Conservation (phyloP, 2,329 filamentous ascomycete genomes). For the Cryphonectria radicalis region DNA sequence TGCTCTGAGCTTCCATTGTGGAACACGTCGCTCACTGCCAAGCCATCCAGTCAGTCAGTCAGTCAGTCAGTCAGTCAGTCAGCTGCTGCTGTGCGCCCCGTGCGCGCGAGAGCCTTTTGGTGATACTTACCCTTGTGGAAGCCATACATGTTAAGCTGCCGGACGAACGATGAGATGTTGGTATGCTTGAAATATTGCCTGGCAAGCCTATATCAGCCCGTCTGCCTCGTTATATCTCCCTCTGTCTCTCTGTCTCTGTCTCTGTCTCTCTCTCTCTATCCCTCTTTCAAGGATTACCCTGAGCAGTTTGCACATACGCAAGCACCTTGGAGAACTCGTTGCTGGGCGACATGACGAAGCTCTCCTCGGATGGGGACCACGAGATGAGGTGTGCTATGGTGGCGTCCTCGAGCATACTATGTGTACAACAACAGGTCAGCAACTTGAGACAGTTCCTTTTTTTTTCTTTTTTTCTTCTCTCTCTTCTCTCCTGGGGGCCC, state of each 20-base stretch:
- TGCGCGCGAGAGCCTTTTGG: slow-evolving; percentile 13
- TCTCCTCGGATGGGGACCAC: slow-evolving; percentile 92
- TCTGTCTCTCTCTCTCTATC: no score
- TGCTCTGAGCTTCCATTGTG: slow-evolving; percentile 93
- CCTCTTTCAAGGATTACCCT: neutral
- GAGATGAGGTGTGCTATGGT: slow-evolving; percentile 94
- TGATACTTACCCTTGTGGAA: slow-evolving; percentile 85
- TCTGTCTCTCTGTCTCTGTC: neutral
- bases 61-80: slow-evolving; percentile 30
- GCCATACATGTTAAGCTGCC: slow-evolving; percentile 98
- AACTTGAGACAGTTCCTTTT: slow-evolving; percentile 34
- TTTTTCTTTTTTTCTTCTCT: neutral
- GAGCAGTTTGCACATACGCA: slow-evolving; percentile 67
- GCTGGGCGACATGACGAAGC: slow-evolving; percentile 98
- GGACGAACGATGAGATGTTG: slow-evolving; percentile 97
- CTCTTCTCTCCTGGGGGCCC: no score
- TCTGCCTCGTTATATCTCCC: slow-evolving; percentile 8
- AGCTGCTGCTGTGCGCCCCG: slow-evolving; percentile 30
- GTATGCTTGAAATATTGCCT: slow-evolving; percentile 99
- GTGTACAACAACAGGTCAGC: slow-evolving; percentile 16
- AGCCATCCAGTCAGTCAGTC: slow-evolving; percentile 23
- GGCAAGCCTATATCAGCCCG: slow-evolving; percentile 25
- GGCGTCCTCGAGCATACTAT: slow-evolving; percentile 93
- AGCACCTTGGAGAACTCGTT: slow-evolving; percentile 98
- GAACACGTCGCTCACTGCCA: slow-evolving; percentile 92